These are phyloP conservation scores for Botrytis deweyae DNA, from an alignment of 2,329 filamentous ascomycete genomes.

Conservation along the genomic window DNA sequence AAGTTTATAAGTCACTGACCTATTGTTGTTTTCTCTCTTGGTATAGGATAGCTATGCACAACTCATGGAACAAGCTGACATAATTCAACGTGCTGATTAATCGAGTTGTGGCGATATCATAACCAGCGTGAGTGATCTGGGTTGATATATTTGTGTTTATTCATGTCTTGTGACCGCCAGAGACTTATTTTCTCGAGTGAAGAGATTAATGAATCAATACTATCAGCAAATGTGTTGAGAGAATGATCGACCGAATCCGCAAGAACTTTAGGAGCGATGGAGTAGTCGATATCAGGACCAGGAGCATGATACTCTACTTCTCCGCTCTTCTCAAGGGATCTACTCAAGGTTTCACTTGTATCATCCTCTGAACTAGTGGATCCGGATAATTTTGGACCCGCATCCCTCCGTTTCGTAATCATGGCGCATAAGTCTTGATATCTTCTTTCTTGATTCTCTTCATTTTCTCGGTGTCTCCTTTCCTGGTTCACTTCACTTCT, in stretches of 20 bases:
- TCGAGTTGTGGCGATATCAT: neutral
- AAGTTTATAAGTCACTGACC: neutral
- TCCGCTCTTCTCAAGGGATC: neutral
- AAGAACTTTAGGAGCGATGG: too few species aligned
- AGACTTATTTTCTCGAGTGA: neutral
- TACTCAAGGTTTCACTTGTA: neutral
- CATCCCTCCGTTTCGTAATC: fast-evolving
- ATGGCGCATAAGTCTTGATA: neutral
- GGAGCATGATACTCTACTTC: too few species aligned
- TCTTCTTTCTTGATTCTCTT: neutral
- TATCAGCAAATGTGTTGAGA: neutral
- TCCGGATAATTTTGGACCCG: fast-evolving
- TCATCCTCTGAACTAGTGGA: neutral
- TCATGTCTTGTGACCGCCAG: neutral
- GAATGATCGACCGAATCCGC: too few species aligned
- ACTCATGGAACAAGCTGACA: neutral
- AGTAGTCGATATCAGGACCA: too few species aligned
- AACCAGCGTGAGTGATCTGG: neutral
- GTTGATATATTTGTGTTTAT: fast-evolving
- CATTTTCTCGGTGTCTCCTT: neutral
- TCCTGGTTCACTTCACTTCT: neutral
- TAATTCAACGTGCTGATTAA: neutral
- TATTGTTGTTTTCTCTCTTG: neutral
- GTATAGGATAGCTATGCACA: neutral
- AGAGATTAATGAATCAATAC: neutral